Base-by-base conservation (phyloP, 768 basidiomycete genomes). In the Phanerochaete carnosa region DNA sequence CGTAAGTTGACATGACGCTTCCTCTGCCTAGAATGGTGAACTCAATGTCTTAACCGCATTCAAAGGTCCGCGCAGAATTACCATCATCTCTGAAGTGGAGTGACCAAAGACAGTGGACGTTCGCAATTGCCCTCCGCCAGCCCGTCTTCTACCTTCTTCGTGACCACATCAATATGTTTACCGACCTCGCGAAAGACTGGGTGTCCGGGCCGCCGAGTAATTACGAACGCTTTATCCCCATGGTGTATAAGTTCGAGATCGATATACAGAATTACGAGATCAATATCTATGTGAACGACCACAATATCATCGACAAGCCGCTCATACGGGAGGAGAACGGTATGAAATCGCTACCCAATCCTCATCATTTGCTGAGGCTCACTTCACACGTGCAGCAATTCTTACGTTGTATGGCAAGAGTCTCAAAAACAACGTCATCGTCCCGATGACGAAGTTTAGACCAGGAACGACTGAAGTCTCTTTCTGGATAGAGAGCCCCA, bases 291-390 rank as follows among this genome's bases (percentile, higher is more conserved):
- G 85, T 92, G 55, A 98, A 98, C 69, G 96, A 98, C 72, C 94
- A 94, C 69, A 98, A 98, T 69, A 93, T 98, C 69, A 91, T 98
- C 53, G 94, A 97, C 76, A 91, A 90, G 62, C 94, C 95, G 2
- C 75, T 88, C 33, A 77, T 87, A 59, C 77, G 75, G 58, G 89
- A 94, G n/a, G 90, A 94, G 66, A 98, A 98, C 70, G 87, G 94
- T 94, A 67, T 58, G 73, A 64, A 28, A 13, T 33, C 49, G 49
- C n/a, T 3, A 19, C 26, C 53, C 23, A 52, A 32, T n/a, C 50
- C 54, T 49, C 8, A 33, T 50, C n/a, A 61, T 51, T 57, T 39
- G 35, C 39, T 52, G 45, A 9, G 56, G 13, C 39, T 52, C 9
- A 56, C n/a, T 8, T 3, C 26, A 15, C 13, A 28, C 19, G 54